A percentile compares a stretch with the other conserved stretches of the same genome.
phyloP scores from a whole-genome alignment of 305 asterid genomes.

The Fraxinus baroniana region DNA sequence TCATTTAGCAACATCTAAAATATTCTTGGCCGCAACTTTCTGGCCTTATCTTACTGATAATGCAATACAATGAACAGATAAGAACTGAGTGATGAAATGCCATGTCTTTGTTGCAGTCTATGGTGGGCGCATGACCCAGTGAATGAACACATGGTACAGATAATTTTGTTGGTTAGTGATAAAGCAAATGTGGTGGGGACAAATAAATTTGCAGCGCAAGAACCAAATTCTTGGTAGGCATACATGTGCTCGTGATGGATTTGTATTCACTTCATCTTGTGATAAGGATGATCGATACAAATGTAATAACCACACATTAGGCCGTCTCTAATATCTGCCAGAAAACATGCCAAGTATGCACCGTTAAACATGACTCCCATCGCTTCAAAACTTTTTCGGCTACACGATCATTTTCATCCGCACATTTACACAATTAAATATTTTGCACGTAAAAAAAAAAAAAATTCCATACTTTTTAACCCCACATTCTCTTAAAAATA shows the following conservation, averaged over 20 bases:
- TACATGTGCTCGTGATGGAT: not conserved
- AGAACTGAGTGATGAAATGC: not conserved
- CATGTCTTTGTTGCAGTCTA: not conserved
- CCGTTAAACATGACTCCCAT: not conserved
- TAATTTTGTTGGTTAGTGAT: conserved; percentile 20
- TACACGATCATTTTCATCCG: no score
- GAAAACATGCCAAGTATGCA: not conserved
- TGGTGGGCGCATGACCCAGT: conserved; percentile 32
- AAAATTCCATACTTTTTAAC: no score
- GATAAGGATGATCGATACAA: not conserved
- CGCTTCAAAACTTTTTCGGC: no score
- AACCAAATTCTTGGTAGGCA: not conserved
- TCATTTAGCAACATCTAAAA: conserved; percentile 14
- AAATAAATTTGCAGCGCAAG: not conserved
- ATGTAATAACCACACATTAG: not conserved
- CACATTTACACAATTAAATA: no score
- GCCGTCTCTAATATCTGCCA: not conserved
- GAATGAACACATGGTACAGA: conserved; percentile 8
- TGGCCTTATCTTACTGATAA: conserved; percentile 16
- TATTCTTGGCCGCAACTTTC: not conserved
- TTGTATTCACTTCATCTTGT: not conserved
- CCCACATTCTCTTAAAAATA: no score
- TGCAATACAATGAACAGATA: conserved; percentile 16
- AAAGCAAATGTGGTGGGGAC: not conserved
- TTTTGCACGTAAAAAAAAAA: no score